phyloP scores from a whole-genome alignment of 768 basidiomycete species.

The Leucosporidium scottii region DNA sequence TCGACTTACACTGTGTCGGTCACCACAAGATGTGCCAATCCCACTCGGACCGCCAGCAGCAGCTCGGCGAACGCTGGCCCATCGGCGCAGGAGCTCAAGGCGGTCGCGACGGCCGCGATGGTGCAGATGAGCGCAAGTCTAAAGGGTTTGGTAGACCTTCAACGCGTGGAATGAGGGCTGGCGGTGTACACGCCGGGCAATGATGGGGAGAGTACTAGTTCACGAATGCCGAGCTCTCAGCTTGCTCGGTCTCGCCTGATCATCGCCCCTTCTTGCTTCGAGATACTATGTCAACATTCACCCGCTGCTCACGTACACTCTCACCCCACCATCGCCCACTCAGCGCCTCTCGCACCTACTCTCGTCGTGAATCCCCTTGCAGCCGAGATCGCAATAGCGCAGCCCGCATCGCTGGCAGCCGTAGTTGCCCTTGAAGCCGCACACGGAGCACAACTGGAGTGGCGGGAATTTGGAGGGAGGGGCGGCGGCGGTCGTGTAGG shows the following conservation, averaged over 20 bases:
- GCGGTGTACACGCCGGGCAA: too few species aligned
- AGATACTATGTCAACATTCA: too few species aligned
- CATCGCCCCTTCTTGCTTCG: too few species aligned
- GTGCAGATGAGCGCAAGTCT: not conserved
- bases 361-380: conserved; percentile 66
- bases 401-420: conserved; percentile 68
- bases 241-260: too few species aligned
- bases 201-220: too few species aligned
- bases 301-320: too few species aligned
- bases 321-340: not conserved
- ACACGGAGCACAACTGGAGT: conserved; percentile 71
- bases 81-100: not conserved
- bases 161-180: not conserved
- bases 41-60: not conserved
- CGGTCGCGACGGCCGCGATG: not conserved
- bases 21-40: not conserved
- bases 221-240: too few species aligned
- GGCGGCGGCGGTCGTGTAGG: conserved; percentile 64
- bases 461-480: conserved; percentile 59
- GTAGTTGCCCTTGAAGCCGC: conserved; percentile 75
- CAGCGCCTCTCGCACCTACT: conserved; percentile 60
- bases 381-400: conserved; percentile 67
- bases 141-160: not conserved
- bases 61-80: not conserved
- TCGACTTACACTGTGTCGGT: not conserved